These are phyloP conservation scores for Pterulicium gracile DNA, from an alignment of 1,284 basidiomycete species.

Conservation along the genomic window DNA sequence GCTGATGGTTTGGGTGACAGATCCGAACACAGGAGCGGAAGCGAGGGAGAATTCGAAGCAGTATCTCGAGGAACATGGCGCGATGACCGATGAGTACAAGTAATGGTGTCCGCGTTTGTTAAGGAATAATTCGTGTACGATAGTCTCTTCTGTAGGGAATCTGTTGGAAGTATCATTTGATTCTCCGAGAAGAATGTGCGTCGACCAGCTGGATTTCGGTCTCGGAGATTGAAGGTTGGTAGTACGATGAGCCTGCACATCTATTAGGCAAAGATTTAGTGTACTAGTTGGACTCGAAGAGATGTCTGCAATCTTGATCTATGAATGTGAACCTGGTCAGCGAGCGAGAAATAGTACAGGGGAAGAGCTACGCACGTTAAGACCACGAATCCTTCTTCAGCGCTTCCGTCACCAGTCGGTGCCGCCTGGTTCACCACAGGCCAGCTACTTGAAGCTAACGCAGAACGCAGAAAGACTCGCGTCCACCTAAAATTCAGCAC, in stretches of 20 bases:
- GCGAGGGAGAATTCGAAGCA: neutral
- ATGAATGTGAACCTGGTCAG: too few species aligned
- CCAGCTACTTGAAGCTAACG: constrained; percentile 75
- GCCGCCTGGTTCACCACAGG: constrained; percentile 89
- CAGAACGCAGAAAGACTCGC: constrained; percentile 96
- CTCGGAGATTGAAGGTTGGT: too few species aligned
- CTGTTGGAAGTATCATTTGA: too few species aligned
- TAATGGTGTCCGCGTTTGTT: too few species aligned
- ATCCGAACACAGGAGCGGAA: neutral
- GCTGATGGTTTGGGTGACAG: neutral
- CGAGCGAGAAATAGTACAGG: neutral
- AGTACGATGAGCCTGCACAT: too few species aligned
- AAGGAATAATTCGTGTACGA: neutral
- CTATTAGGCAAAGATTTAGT: neutral
- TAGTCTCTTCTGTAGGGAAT: too few species aligned
- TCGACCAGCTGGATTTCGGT: too few species aligned
- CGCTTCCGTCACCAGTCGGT: constrained; percentile 81
- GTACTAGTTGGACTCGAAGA: neutral
- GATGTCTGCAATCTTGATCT: neutral
- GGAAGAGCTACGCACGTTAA: constrained; percentile 60
- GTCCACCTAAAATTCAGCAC: constrained; percentile 87
- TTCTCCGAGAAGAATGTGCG: too few species aligned
- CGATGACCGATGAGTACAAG: constrained; percentile 1
- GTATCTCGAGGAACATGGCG: neutral
- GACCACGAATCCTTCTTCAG: constrained; percentile 91